phyloP scores from a whole-genome alignment of 2,329 filamentous ascomycete genomes.

The Penicillium sp. region DNA sequence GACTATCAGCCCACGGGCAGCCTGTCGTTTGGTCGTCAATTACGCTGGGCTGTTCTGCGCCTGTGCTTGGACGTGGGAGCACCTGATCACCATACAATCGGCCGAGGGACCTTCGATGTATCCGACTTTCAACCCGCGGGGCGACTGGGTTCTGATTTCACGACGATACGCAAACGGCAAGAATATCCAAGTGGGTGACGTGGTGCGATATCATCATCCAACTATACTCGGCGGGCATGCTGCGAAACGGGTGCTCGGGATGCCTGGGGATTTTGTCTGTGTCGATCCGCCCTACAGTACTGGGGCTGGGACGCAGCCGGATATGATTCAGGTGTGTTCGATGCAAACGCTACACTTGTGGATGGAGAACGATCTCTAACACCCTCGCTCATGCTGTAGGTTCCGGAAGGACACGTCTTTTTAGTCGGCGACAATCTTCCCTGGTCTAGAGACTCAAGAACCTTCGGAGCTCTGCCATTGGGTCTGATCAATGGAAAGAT shows the following conservation, averaged over 20 bases:
- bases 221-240: conserved; percentile 61
- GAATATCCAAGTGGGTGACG: conserved; percentile 72
- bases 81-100: conserved; percentile 62
- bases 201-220: conserved; percentile 78
- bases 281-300: conserved; percentile 42
- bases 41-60: conserved; percentile 40
- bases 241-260: conserved; percentile 77
- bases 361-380: conserved; percentile 6
- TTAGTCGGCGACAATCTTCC: conserved; percentile 84
- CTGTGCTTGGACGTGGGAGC: conserved; percentile 49
- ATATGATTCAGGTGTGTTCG: conserved; percentile 55
- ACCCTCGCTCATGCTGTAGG: conserved; percentile 50
- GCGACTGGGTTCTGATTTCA: conserved; percentile 70
- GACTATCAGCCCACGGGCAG: conserved; percentile 23
- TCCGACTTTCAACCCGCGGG: conserved; percentile 71
- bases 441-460: conserved; percentile 81
- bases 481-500: conserved; percentile 84
- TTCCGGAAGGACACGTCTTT: conserved; percentile 91
- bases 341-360: not conserved
- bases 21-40: conserved; percentile 35
- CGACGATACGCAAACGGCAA: conserved; percentile 70
- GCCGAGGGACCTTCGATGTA: conserved; percentile 83
- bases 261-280: conserved; percentile 64
- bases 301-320: conserved; percentile 33
- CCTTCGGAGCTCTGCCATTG: conserved; percentile 83